Conservation (phyloP, 495 filamentous ascomycete genomes). For the Xylaria intraflava region DNA sequence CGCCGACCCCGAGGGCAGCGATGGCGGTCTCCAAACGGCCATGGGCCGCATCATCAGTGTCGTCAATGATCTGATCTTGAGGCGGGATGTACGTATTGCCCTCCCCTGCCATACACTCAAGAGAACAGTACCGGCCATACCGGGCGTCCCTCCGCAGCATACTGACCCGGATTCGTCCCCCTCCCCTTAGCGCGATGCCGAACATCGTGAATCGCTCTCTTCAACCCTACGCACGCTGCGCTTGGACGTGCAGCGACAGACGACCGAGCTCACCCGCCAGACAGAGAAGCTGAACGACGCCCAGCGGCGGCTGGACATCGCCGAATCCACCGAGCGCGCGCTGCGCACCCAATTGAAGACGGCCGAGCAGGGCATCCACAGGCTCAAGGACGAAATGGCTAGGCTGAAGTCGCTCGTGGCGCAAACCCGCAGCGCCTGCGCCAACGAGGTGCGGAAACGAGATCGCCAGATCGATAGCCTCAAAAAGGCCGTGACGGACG, state of each 20-base stretch:
- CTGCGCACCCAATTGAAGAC: constrained; percentile 60
- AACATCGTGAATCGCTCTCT: constrained; percentile 73
- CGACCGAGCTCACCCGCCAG: constrained; percentile 51
- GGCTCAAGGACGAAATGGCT: constrained; percentile 71
- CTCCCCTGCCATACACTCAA: neutral
- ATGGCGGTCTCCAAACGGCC: constrained; percentile 57
- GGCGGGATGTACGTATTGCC: constrained; percentile 63
- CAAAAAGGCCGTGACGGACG: constrained; percentile 65
- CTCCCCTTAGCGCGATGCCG: constrained; percentile 67
- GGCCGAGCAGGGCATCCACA: constrained; percentile 61
- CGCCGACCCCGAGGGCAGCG: constrained; percentile 60
- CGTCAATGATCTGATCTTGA: constrained; percentile 80
- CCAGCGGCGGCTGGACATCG: constrained; percentile 64
- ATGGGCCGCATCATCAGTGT: constrained; percentile 86
- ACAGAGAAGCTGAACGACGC: constrained; percentile 65
- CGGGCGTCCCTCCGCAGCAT: no score
- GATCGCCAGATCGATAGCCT: constrained; percentile 82
- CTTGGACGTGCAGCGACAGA: constrained; percentile 61
- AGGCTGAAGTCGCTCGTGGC: constrained; percentile 67
- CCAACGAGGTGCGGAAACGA: constrained; percentile 86
- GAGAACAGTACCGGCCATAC: no score
- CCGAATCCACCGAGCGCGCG: constrained; percentile 65
- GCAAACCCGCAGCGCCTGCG: constrained; percentile 80
- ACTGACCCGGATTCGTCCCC: constrained; percentile 7
- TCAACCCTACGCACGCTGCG: constrained; percentile 71